Evolutionary conservation across 805 yeast genomes (phyloP), one percentile per base, ranked within the genome.

Genomic region (Starmerella vitae): DNA sequence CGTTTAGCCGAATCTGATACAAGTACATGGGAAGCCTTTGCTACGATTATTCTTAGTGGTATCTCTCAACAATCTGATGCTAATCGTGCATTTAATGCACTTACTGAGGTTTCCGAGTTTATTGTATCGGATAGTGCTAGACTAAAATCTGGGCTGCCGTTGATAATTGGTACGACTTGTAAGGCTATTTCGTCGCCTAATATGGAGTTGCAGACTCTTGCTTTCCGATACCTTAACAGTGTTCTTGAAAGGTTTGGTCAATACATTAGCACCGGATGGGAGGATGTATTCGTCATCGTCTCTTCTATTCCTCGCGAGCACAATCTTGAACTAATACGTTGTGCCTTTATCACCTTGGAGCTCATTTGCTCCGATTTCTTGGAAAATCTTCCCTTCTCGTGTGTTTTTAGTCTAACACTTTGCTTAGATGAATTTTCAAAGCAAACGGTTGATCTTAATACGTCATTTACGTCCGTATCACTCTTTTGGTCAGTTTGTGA

Each of bases 401-500:
- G 77, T 39, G 64, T 82, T 27, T 70, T 68, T 42, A 64, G 67
- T 2, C 68, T 86, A 30, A 73, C 85, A 42, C 84, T 82, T 46
- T 74, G 86, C 1, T 62, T 88, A 27, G 71, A 68, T 50, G 70
- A 74, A 45, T 88, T 83, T 58, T 76, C 83, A 25, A 60, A 67
- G 2, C 97, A 91, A 52, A 61, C 58, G 1, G 65, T 64, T 45
- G 94, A 88, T 48, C 58, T 88, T 47, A 88, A 88, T 56, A 81
- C 84, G 17, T 82, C 96, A 0, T 85, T 88, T 55, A 82, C 93
- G 35, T 77, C 95, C 0, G 80, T 85, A 7, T 82, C 94, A 49
- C 80, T 85, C 48, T 86, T 85, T 53, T 88, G 97, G 97, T 58
- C 80, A 13, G 73, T 91, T 3, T 81, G 95, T 49, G 97, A 91